These are phyloP conservation scores for Ophiostoma piceae DNA, from an alignment of 2,329 filamentous ascomycete species.

Conservation along the genomic window DNA sequence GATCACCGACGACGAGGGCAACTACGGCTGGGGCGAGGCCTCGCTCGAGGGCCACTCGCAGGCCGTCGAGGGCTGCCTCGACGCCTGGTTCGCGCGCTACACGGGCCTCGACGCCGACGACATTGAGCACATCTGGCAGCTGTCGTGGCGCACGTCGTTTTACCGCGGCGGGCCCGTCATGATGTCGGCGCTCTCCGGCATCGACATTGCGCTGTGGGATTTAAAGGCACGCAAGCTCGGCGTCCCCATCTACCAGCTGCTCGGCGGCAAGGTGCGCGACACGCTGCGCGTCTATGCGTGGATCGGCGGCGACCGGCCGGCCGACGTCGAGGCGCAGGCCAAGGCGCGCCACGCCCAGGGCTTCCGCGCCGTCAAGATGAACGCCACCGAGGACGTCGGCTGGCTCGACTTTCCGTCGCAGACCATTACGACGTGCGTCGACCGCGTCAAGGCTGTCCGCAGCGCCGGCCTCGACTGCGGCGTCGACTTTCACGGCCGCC, in stretches of 20 bases:
- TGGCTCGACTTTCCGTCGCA: conserved; percentile 60
- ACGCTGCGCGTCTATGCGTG: conserved; percentile 63
- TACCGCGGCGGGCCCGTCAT: conserved; percentile 67
- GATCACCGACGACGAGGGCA: conserved; percentile 54
- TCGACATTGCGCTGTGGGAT: conserved; percentile 68
- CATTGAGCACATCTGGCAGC: conserved; percentile 68
- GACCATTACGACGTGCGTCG: conserved; percentile 50
- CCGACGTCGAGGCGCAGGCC: conserved; percentile 55
- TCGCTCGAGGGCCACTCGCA: conserved; percentile 61
- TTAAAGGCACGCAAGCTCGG: conserved; percentile 44
- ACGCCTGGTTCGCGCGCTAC: conserved; percentile 54
- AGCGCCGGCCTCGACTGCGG: conserved; percentile 59
- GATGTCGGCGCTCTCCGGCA: conserved; percentile 65
- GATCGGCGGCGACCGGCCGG: conserved; percentile 63
- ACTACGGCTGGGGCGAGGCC: conserved; percentile 61
- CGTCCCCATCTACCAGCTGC: conserved; percentile 60
- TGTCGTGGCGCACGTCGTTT: conserved; percentile 59
- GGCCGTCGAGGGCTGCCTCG: conserved; percentile 60
- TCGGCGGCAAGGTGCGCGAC: conserved; percentile 61
- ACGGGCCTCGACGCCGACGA: conserved; percentile 60
- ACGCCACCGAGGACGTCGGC: conserved; percentile 61
- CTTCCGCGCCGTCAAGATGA: conserved; percentile 61
- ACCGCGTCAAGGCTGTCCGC: conserved; percentile 59
- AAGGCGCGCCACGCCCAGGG: conserved; percentile 49
- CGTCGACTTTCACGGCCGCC: conserved; percentile 63